Evolutionary conservation across 176 grass and related monocot species (phyloP).

Genomic region (Musa troglodytarum): DNA sequence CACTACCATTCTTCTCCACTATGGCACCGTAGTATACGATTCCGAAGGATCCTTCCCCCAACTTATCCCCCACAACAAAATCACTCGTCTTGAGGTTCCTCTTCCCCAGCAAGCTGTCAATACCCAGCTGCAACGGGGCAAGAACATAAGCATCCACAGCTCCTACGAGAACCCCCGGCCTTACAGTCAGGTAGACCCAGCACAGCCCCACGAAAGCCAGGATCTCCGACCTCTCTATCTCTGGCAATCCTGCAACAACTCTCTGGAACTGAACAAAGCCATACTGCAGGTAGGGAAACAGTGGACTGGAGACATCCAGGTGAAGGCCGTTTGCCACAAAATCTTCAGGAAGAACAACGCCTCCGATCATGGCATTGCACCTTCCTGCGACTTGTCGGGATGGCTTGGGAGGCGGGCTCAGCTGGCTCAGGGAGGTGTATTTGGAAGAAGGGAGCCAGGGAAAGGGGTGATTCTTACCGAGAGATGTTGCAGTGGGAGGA

Average conservation of each 20-base stretch:
- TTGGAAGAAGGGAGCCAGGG: constrained; percentile 45
- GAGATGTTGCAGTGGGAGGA: constrained; percentile 9
- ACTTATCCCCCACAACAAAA: constrained; percentile 74
- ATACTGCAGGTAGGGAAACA: constrained; percentile 6
- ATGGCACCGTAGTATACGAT: constrained; percentile 76
- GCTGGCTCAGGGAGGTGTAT: constrained; percentile 17
- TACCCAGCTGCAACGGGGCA: constrained; percentile 66
- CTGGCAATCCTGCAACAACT: constrained; percentile 35
- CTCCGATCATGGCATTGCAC: constrained; percentile 12
- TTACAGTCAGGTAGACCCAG: constrained; percentile 83
- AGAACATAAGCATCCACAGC: constrained; percentile 75
- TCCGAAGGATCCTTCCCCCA: constrained; percentile 85
- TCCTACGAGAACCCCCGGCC: constrained; percentile 68
- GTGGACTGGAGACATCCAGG: constrained; percentile 36
- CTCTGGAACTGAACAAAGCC: constrained; percentile 31
- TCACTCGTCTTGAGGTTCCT: constrained; percentile 79
- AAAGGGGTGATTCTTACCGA: constrained; percentile 24
- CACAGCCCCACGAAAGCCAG: constrained; percentile 24
- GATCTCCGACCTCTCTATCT: constrained; percentile 45
- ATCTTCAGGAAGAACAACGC: constrained; percentile 4
- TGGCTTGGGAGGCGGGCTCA: neutral
- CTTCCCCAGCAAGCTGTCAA: constrained; percentile 60
- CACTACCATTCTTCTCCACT: constrained; percentile 32
- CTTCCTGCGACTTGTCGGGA: neutral
- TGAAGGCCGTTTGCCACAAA: constrained; percentile 16